phyloP scores from a whole-genome alignment of 1,139 yeast genomes.

The Maudiozyma humilis region DNA sequence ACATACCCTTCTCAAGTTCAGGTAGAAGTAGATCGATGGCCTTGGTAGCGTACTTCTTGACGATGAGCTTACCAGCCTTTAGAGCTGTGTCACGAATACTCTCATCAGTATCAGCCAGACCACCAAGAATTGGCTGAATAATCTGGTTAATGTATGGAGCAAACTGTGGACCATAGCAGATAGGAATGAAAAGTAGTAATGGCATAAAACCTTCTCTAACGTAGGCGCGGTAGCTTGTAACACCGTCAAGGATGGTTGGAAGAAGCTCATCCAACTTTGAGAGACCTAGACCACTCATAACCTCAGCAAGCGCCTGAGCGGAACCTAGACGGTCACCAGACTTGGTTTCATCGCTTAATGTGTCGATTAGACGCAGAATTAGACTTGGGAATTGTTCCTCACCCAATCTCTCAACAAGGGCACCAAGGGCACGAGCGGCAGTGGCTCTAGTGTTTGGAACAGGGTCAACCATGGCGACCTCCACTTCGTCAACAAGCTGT shows the following conservation, averaged over 20 bases:
- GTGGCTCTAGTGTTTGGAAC: constrained; percentile 96
- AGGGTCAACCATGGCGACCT: constrained; percentile 95
- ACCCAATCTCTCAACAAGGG: constrained; percentile 90
- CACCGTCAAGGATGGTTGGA: constrained; percentile 71
- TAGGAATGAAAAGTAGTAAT: constrained; percentile 78
- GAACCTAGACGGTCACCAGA: constrained; percentile 94
- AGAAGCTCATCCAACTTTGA: constrained; percentile 79
- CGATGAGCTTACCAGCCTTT: constrained; percentile 88
- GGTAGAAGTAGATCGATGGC: constrained; percentile 92
- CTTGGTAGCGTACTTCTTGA: constrained; percentile 81
- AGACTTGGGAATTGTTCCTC: constrained; percentile 92
- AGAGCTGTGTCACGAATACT: constrained; percentile 82
- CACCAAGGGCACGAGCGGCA: constrained; percentile 95
- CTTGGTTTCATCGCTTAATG: constrained; percentile 70
- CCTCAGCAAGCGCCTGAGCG: constrained; percentile 95
- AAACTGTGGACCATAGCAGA: constrained; percentile 87
- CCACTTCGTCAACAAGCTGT: constrained; percentile 71
- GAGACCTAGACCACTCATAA: constrained; percentile 83
- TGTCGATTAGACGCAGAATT: constrained; percentile 69
- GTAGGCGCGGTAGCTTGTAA: constrained; percentile 55
- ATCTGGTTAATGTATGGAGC: constrained; percentile 80
- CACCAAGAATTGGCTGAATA: constrained; percentile 83
- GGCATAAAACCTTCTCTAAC: constrained; percentile 94
- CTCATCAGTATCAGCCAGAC: constrained; percentile 85
- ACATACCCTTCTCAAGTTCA: constrained; percentile 82